Evolutionary conservation across 495 filamentous ascomycete species (phyloP), one percentile per base, ranked within the genome.

Genomic region (Chaetomium fimeti): DNA sequence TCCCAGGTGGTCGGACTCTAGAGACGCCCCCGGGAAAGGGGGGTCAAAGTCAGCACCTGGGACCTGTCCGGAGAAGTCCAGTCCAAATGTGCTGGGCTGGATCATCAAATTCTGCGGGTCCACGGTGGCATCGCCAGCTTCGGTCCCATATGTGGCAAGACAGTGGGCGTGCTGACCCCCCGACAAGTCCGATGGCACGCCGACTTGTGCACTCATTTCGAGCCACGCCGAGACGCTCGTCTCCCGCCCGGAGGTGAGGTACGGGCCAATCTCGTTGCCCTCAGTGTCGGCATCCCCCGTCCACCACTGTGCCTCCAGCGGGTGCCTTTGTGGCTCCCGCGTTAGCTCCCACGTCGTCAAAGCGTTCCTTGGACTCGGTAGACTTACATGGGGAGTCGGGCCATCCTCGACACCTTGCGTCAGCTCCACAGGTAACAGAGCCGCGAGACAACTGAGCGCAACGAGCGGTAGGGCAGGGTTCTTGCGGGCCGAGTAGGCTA

Each of bases 401-500:
- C 47, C 58, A 61, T 51, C 13, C 29, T 6, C 28, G 25, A 40
- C 29, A 27, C 12, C 15, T 11, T n/a, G n/a, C 22, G 5, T 18
- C 20, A 38, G 47, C 45, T 61, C 29, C 25, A 20, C 24, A n/a
- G n/a, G n/a, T n/a, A n/a, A n/a, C n/a, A 27, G 57, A 60, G 57
- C 24, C 15, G 25, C 43, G 38, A 27, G 15, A 45, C 56, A 60
- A 22, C 32, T 36, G 8, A 36, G 12, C 32, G n/a, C 32, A 36
- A 13, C 15, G 24, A 32, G 27, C 13, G 27, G 43, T 27, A 7
- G 42, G 8, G 9, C 20, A 42, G 54, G 54, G 54, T 24, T 40
- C 25, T 3, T 20, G 18, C 36, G 54, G 20, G 27, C n/a, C 25
- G 43, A 22, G 22, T 16, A 15, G 16, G 3, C 22, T 27, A 15